Conservation (phyloP, 139 green algal species). For the Volvox africanus region DNA sequence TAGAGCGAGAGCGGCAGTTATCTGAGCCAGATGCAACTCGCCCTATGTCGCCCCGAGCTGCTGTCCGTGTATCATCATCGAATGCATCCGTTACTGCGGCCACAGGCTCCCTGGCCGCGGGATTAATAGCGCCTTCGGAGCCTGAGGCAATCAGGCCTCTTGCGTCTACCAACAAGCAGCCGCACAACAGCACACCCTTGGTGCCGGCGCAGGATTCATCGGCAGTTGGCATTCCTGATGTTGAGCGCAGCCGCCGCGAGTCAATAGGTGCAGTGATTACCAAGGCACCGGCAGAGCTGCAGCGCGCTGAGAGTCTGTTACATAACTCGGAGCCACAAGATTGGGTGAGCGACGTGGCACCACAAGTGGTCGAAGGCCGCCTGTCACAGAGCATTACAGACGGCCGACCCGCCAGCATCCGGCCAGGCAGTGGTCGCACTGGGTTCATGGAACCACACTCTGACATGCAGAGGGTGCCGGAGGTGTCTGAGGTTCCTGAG, state of each 20-base stretch:
- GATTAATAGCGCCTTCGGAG: background rate
- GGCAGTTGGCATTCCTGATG: background rate
- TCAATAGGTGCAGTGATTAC: background rate
- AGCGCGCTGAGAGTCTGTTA: background rate
- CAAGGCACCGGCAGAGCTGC: conserved; percentile 8
- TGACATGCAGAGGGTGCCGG: background rate
- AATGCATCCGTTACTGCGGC: background rate
- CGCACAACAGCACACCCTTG: background rate
- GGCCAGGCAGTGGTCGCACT: background rate
- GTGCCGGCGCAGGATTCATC: background rate
- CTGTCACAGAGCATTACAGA: background rate
- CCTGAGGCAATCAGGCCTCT: background rate
- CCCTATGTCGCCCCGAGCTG: too few relatives aligned
- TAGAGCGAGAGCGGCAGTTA: too few relatives aligned
- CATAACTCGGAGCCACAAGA: background rate
- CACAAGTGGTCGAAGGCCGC: background rate
- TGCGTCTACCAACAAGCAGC: conserved; percentile 1
- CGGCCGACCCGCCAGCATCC: background rate
- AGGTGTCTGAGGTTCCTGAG: background rate
- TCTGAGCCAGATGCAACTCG: too few relatives aligned
- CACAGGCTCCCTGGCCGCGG: background rate
- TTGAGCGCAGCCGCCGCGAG: background rate
- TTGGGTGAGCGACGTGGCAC: background rate
- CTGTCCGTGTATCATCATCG: background rate
- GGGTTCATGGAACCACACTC: background rate